Percentiles rank a stretch among this genome's conserved stretches.
phyloP scores from a whole-genome alignment of 257 asterid genomes.

The Capsicum rhomboideum region DNA sequence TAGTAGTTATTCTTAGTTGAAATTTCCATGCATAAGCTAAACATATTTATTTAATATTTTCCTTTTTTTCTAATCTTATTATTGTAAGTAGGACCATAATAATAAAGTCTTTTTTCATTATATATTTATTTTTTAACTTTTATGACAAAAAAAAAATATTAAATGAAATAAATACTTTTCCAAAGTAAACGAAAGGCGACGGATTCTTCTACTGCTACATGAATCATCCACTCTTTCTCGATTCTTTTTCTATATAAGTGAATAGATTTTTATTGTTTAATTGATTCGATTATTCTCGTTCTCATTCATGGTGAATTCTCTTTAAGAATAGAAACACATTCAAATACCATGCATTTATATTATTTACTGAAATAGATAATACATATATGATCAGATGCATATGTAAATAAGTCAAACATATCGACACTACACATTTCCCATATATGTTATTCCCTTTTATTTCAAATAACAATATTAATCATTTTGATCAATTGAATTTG shows the following conservation, averaged over 20 bases:
- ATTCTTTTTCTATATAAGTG: too few relatives aligned
- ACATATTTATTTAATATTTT: neutral
- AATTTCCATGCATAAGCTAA: neutral
- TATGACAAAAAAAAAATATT: neutral
- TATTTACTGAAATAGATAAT: neutral
- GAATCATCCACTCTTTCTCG: too few relatives aligned
- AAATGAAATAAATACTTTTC: neutral
- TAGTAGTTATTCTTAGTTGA: constrained; percentile 5
- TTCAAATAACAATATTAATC: neutral
- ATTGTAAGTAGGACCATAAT: neutral
- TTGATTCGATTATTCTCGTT: neutral
- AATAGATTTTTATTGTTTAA: neutral
- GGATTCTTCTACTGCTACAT: too few relatives aligned
- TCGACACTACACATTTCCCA: neutral
- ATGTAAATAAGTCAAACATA: neutral
- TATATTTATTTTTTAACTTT: neutral
- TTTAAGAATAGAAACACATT: neutral
- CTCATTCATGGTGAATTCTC: neutral
- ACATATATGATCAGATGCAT: neutral
- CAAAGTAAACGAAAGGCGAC: neutral
- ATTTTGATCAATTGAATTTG: neutral
- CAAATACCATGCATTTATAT: neutral
- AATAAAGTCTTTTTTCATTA: neutral
- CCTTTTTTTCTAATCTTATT: neutral
- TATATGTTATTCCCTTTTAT: neutral